Percentiles rank a stretch among this genome's conserved stretches.
Conservation (phyloP, 176 grass and related monocot species). For the Cenchrus americanus region DNA sequence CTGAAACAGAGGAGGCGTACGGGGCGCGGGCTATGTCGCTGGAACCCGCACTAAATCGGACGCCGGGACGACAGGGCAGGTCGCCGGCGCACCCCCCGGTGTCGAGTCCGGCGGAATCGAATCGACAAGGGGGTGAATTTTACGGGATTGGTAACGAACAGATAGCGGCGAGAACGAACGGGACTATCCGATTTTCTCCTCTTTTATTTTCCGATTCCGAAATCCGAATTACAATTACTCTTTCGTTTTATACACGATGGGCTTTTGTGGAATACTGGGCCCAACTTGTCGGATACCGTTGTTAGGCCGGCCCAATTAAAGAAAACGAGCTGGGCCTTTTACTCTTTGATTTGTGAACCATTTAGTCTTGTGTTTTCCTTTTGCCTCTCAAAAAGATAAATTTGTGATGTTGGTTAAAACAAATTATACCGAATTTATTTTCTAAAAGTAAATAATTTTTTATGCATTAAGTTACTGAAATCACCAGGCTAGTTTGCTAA, state of each 20-base stretch:
- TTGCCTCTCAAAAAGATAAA: background rate
- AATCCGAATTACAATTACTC: background rate
- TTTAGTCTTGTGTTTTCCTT: background rate
- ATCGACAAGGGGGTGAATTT: background rate
- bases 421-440: background rate
- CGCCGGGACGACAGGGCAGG: background rate
- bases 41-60: conserved; percentile 29
- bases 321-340: background rate
- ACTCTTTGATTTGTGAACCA: background rate
- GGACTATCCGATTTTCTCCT: background rate
- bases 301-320: background rate
- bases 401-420: background rate
- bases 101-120: background rate
- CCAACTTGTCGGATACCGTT: background rate
- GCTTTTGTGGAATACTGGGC: background rate
- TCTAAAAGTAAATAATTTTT: background rate
- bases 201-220: background rate
- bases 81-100: background rate
- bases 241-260: background rate
- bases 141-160: background rate
- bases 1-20: conserved; percentile 29
- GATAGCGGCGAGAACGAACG: background rate
- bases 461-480: background rate
- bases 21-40: background rate
- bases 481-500: background rate